A percentile compares a stretch with the other conserved stretches of the same genome.
These are phyloP conservation scores for Gnomoniopsis sp. DNA, from an alignment of 2,329 filamentous ascomycete genomes.

Conservation along the genomic window DNA sequence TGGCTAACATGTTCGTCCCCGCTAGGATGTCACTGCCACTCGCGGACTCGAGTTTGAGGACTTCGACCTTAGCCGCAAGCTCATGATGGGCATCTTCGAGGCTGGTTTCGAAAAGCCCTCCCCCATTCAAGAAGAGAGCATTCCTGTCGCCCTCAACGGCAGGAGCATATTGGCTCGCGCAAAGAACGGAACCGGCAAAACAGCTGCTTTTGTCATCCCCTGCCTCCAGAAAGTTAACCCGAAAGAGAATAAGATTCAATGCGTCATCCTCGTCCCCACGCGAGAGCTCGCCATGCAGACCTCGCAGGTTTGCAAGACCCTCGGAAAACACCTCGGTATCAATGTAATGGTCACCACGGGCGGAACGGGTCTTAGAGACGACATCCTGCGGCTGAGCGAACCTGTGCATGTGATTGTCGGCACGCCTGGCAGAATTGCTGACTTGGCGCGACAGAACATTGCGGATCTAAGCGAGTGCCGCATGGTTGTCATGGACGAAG, in stretches of 20 bases:
- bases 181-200: slow-evolving; percentile 99
- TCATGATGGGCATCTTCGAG: slow-evolving; percentile 99
- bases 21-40: slow-evolving; percentile 92
- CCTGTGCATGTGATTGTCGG: slow-evolving; percentile 97
- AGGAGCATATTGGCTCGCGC: slow-evolving; percentile 93
- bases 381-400: slow-evolving; percentile 92
- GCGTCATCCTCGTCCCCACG: slow-evolving; percentile 92
- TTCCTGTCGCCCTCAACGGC: slow-evolving; percentile 91
- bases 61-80: slow-evolving; percentile 88
- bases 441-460: slow-evolving; percentile 93
- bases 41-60: slow-evolving; percentile 98
- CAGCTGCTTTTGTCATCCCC: slow-evolving; percentile 95
- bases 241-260: slow-evolving; percentile 94
- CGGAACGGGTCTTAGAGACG: slow-evolving; percentile 90
- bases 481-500: slow-evolving; percentile 99
- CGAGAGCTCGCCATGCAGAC: slow-evolving; percentile 97
- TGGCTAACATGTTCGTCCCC: background rate
- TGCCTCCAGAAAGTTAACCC: slow-evolving; percentile 94
- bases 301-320: slow-evolving; percentile 97
- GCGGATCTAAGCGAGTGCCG: slow-evolving; percentile 94
- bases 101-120: slow-evolving; percentile 98
- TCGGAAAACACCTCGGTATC: slow-evolving; percentile 93
- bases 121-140: slow-evolving; percentile 98
- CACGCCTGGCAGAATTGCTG: slow-evolving; percentile 92
- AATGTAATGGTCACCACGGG: slow-evolving; percentile 99